Percentiles rank a stretch among this genome's conserved stretches.
These are phyloP conservation scores for Aspergillus sp. DNA, from an alignment of 2,329 filamentous ascomycete species.

Conservation along the genomic window DNA sequence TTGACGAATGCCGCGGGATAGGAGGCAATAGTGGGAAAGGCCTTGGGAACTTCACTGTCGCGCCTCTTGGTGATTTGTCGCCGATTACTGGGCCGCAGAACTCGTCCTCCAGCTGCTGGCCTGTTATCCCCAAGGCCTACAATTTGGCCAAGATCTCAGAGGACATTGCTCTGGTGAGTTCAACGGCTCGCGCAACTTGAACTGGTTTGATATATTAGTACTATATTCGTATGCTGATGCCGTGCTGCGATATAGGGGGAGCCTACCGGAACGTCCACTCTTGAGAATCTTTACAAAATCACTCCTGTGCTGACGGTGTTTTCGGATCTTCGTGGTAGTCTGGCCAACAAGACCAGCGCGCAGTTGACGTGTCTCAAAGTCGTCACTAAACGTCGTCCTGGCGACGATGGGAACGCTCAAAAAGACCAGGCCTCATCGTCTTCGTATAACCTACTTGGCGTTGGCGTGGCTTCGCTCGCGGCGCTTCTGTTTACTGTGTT, in stretches of 20 bases:
- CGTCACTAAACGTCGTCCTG: slow-evolving; percentile 2
- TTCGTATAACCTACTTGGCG: too few species aligned
- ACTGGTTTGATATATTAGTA: too few species aligned
- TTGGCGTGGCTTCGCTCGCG: too few species aligned
- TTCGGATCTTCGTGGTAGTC: slow-evolving; percentile 1
- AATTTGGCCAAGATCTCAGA: slow-evolving; percentile 2
- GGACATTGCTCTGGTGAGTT: slow-evolving; percentile 1
- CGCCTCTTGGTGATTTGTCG: slow-evolving; percentile 1
- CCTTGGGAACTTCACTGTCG: slow-evolving; percentile 7
- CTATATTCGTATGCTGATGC: background rate
- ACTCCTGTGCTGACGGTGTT: slow-evolving; percentile 10
- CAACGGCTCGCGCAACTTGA: too few species aligned
- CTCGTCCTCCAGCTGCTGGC: slow-evolving; percentile 7
- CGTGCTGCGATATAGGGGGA: slow-evolving; percentile 4
- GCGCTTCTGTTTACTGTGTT: background rate
- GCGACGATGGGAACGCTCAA: too few species aligned
- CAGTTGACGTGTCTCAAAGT: slow-evolving; percentile 11
- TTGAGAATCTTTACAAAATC: slow-evolving; percentile 9
- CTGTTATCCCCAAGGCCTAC: slow-evolving; percentile 7
- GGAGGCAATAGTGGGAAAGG: slow-evolving; percentile 1
- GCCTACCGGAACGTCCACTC: slow-evolving; percentile 1
- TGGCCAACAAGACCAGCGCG: slow-evolving; percentile 6
- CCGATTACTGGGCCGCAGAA: slow-evolving; percentile 1
- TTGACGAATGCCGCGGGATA: slow-evolving; percentile 4
- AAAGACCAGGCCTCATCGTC: too few species aligned